These are phyloP conservation scores for Trypanosoma congolense DNA, from an alignment of 208 protist genomes.

Conservation along the genomic window DNA sequence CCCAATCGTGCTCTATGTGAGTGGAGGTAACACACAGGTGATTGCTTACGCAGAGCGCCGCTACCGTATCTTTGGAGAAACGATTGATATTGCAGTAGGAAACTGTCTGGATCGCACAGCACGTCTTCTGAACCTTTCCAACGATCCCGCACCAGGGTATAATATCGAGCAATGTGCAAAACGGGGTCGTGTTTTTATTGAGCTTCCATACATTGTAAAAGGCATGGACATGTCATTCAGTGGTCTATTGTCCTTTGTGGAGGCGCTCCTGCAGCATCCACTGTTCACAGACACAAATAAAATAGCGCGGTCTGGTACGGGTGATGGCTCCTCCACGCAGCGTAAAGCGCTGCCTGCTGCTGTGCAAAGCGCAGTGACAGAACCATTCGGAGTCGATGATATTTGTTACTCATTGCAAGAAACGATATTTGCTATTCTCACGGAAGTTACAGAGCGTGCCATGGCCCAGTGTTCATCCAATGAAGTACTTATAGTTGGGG, in stretches of 20 bases:
- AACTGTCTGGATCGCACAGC: conserved; percentile 98
- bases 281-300: conserved; percentile 49
- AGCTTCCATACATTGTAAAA: conserved; percentile 97
- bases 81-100: conserved; percentile 99
- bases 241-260: conserved; percentile 91
- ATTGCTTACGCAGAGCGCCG: conserved; percentile 92
- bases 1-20: conserved; percentile 99
- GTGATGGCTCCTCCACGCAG: conserved; percentile 20
- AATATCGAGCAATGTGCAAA: conserved; percentile 98
- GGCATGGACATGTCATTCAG: conserved; percentile 97
- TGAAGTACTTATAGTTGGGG: conserved; percentile 98
- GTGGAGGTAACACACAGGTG: conserved; percentile 99
- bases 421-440: conserved; percentile 98
- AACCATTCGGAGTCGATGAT: conserved; percentile 89
- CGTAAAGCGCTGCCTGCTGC: conserved; percentile 19
- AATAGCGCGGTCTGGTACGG: conserved; percentile 4
- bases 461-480: conserved; percentile 95
- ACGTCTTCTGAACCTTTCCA: conserved; percentile 93
- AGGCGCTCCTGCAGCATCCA: conserved; percentile 65
- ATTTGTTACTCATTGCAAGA: conserved; percentile 99
- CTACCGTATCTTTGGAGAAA: conserved; percentile 99
- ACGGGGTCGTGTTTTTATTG: conserved; percentile 76
- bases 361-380: conserved; percentile 34
- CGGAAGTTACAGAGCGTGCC: conserved; percentile 99
- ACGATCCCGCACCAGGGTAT: conserved; percentile 98